Evolutionary conservation across 2,329 filamentous ascomycete species (phyloP), one percentile per base, ranked within the genome.

Genomic region (Phoma herbarum): DNA sequence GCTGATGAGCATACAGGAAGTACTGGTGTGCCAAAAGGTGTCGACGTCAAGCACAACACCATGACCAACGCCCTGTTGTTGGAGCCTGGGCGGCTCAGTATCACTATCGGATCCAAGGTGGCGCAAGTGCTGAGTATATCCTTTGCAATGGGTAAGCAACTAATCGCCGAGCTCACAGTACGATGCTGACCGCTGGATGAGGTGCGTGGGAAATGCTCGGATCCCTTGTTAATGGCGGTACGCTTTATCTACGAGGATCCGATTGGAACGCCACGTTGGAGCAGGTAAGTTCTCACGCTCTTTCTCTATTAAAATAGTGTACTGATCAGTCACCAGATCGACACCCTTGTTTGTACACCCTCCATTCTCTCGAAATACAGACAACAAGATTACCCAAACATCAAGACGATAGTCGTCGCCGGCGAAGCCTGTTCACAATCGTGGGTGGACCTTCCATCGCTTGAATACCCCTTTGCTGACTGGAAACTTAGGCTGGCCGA

Each of bases 141-240:
- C 42, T 88, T 87, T 63, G 85, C 87, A 62, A 87, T 87, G 84
- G 83, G 85, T 86, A 77, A 66, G 82, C 22, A 9, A 16, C 26
- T 1, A n/a, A 6, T 18, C 10, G 14, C 7, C 7, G 14, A 43
- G 14, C 14, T 10, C n/a, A n/a, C 9, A 14, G 14, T 33, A 11
- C 29, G 14, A n/a, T 28, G 31, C 49, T 52, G 10, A 58, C n/a
- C 2, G 20, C 25, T 44, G 2, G n/a, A 23, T 20, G 39, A 86
- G 85, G 83, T 18, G 84, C 85, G 10, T 87, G 85, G 85, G 85
- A 87, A 61, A 83, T 87, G 23, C 79, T 87, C 9, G 81, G 79
- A 1, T 82, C 80, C 46, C 71, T 87, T 18, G 83, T 84, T 71
- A 87, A 86, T 47, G 84, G 85, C 22, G 85, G 85, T 7, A 86